Evolutionary conservation across 1,284 basidiomycete genomes (phyloP).

Genomic region (Boletus sp.): DNA sequence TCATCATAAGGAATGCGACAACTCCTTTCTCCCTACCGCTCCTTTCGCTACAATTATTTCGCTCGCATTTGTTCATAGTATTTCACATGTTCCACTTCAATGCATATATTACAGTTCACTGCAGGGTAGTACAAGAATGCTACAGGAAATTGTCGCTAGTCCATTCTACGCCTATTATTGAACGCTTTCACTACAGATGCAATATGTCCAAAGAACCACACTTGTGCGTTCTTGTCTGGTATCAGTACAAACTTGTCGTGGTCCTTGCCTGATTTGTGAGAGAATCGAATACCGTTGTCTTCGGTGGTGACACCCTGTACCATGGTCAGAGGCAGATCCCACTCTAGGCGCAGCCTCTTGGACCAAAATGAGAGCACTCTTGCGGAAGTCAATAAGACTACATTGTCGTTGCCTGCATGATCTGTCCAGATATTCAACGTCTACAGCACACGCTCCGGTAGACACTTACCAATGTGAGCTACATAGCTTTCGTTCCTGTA

Average conservation of each 20-base stretch:
- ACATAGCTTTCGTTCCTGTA: constrained; percentile 87
- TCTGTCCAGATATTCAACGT: constrained; percentile 42
- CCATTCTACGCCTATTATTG: constrained; percentile 70
- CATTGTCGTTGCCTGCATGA: constrained; percentile 77
- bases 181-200: constrained; percentile 70
- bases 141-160: constrained; percentile 35
- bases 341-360: constrained; percentile 79
- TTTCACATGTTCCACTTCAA: constrained; percentile 22
- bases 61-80: constrained; percentile 28
- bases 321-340: constrained; percentile 89
- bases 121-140: constrained; percentile 22
- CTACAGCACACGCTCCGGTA: constrained; percentile 1
- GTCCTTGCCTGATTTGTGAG: constrained; percentile 68
- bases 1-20: constrained; percentile 17
- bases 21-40: constrained; percentile 19
- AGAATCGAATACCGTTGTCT: constrained; percentile 84
- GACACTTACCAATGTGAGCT: constrained; percentile 76
- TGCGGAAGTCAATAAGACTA: constrained; percentile 78
- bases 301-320: constrained; percentile 88
- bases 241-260: constrained; percentile 74
- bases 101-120: constrained; percentile 27
- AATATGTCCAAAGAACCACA: constrained; percentile 76
- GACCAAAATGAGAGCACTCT: constrained; percentile 85
- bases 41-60: constrained; percentile 19
- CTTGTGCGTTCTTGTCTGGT: constrained; percentile 66